phyloP scores from a whole-genome alignment of 805 yeast species.

The Candida endomychidarum region DNA sequence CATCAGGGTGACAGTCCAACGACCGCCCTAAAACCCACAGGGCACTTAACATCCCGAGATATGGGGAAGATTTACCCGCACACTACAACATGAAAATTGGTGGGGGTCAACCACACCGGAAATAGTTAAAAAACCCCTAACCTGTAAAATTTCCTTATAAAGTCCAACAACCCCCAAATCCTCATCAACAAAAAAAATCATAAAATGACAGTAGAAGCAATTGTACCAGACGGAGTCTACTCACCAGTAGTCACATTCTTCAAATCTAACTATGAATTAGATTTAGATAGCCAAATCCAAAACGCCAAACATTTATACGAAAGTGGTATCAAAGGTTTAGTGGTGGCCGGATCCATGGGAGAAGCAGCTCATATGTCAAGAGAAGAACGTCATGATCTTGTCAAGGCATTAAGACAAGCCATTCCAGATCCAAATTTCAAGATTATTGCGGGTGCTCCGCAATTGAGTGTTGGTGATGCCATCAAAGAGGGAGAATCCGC shows the following conservation, averaged over 20 bases:
- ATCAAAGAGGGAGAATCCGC: conserved; percentile 24
- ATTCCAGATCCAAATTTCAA: conserved; percentile 30
- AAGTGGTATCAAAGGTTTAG: conserved; percentile 34
- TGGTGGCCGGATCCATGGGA: conserved; percentile 42
- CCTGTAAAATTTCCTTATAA: too few species aligned
- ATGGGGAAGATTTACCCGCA: too few species aligned
- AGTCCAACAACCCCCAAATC: too few species aligned
- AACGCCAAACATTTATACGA: conserved; percentile 29
- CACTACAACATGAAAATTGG: too few species aligned
- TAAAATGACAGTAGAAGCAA: conserved; percentile 14
- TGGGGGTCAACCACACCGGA: not conserved
- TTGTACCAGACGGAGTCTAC: conserved; percentile 26
- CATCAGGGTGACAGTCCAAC: too few species aligned
- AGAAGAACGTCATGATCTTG: conserved; percentile 29
- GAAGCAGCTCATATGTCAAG: conserved; percentile 34
- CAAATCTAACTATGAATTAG: conserved; percentile 26
- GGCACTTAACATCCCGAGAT: too few species aligned
- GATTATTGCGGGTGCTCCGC: conserved; percentile 34
- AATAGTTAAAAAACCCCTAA: not conserved
- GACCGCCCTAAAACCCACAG: too few species aligned
- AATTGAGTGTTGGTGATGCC: conserved; percentile 26
- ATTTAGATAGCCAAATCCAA: conserved; percentile 28
- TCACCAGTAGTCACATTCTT: conserved; percentile 34
- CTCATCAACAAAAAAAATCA: not conserved
- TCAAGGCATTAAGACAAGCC: conserved; percentile 27